These are phyloP conservation scores for Mollisia scopiformis DNA, from an alignment of 2,329 filamentous ascomycete species.

Conservation along the genomic window DNA sequence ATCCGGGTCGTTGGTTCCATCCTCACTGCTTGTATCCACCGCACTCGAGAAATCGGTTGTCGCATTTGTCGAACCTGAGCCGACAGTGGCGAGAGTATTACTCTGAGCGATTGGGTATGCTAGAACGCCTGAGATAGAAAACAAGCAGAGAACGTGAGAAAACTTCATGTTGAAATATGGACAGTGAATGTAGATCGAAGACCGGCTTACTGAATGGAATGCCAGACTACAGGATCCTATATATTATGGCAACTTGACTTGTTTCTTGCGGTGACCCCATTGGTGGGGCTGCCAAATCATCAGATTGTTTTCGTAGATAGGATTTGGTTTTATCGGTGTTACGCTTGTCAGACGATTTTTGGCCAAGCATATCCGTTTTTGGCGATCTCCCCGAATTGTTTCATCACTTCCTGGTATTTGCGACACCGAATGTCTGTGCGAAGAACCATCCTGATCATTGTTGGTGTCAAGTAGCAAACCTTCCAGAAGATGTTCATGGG, in stretches of 20 bases:
- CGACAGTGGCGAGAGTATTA: not conserved
- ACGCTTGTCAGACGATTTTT: slow-evolving; percentile 10
- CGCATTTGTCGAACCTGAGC: not conserved
- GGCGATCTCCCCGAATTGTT: slow-evolving; percentile 4
- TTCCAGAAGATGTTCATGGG: not conserved
- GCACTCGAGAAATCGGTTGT: not conserved
- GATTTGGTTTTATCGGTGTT: slow-evolving; percentile 8
- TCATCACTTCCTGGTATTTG: not conserved
- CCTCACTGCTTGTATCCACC: too few relatives aligned
- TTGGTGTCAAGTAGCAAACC: not conserved
- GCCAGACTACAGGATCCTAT: too few relatives aligned
- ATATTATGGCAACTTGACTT: too few relatives aligned
- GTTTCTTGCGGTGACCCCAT: not conserved
- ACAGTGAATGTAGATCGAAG: slow-evolving; percentile 2
- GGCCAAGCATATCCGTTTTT: slow-evolving; percentile 7
- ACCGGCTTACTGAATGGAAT: not conserved
- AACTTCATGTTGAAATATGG: slow-evolving; percentile 25
- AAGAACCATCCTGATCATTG: not conserved
- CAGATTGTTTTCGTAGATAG: slow-evolving; percentile 2
- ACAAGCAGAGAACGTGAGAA: slow-evolving; percentile 12
- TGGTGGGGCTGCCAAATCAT: not conserved
- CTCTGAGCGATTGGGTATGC: slow-evolving; percentile 8
- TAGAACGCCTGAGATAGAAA: slow-evolving; percentile 17
- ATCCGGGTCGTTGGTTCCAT: not conserved
- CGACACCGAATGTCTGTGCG: not conserved